These are phyloP conservation scores for Paspalum vaginatum DNA, from an alignment of 176 grass and related monocot species.

Conservation along the genomic window DNA sequence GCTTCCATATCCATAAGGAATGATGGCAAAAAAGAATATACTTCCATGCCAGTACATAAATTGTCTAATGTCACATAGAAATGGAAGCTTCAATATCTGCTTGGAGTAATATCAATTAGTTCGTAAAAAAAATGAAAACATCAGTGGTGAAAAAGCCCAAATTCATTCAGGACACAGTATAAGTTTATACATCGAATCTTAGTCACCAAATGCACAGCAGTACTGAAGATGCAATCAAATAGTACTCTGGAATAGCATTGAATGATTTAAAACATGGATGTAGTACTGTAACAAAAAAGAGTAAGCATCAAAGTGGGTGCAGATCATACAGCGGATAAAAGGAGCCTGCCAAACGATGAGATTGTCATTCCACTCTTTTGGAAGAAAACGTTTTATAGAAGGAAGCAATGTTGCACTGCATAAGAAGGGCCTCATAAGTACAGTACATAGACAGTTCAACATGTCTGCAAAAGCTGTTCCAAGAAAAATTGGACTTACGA, in stretches of 20 bases:
- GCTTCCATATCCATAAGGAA: neutral
- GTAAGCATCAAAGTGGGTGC: neutral
- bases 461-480: neutral
- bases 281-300: neutral
- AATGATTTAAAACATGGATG: constrained; percentile 12
- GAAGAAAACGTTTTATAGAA: constrained; percentile 74
- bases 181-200: neutral
- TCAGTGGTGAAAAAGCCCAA: neutral
- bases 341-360: constrained; percentile 63
- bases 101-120: neutral
- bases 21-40: neutral
- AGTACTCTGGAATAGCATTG: neutral
- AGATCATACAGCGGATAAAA: constrained; percentile 58
- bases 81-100: neutral
- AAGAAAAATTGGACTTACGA: constrained; percentile 51
- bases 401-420: constrained; percentile 86
- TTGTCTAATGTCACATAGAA: neutral
- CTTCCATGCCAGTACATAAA: neutral
- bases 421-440: neutral
- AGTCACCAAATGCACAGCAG: neutral
- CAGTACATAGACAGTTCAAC: neutral
- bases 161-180: neutral
- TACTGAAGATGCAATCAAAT: neutral
- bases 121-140: neutral
- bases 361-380: constrained; percentile 73